phyloP scores from a whole-genome alignment of 306 rosid species.

The Prunus salicina region DNA sequence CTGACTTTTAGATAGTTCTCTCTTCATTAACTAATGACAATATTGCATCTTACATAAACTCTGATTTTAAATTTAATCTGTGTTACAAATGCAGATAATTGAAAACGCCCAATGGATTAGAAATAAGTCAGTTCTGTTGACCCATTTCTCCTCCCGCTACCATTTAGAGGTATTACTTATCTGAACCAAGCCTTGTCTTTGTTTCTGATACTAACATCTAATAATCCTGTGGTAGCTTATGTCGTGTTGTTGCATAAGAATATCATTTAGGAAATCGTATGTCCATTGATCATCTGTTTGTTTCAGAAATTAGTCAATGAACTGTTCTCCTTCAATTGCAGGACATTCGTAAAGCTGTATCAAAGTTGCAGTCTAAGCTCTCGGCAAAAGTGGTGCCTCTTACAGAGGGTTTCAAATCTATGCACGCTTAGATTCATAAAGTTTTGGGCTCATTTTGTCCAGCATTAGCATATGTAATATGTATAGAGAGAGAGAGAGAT shows the following conservation, averaged over 20 bases:
- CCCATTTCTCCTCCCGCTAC: slow-evolving; percentile 95
- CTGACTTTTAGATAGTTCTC: neutral
- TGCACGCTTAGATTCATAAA: slow-evolving; percentile 37
- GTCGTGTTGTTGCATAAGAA: neutral
- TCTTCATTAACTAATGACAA: slow-evolving; percentile 9
- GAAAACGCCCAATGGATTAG: slow-evolving; percentile 88
- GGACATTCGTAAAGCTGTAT: slow-evolving; percentile 83
- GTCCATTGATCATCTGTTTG: neutral
- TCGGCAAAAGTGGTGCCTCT: slow-evolving; percentile 84
- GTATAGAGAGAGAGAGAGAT: neutral
- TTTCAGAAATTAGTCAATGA: neutral
- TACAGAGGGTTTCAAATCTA: slow-evolving; percentile 85
- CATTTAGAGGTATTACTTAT: slow-evolving; percentile 61
- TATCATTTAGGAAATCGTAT: neutral
- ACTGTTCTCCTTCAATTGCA: slow-evolving; percentile 18
- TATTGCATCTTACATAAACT: slow-evolving; percentile 5
- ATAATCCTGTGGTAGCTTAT: neutral
- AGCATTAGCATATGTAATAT: neutral
- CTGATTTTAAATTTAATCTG: slow-evolving; percentile 12
- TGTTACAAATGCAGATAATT: slow-evolving; percentile 51
- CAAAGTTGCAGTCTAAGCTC: slow-evolving; percentile 72
- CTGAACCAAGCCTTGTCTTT: neutral
- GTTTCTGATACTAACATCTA: neutral
- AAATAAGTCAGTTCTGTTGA: slow-evolving; percentile 79
- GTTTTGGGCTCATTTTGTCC: neutral